Evolutionary conservation across 2,329 filamentous ascomycete genomes (phyloP), one percentile per base, ranked within the genome.

Genomic region (Hansfordia pulvinata): DNA sequence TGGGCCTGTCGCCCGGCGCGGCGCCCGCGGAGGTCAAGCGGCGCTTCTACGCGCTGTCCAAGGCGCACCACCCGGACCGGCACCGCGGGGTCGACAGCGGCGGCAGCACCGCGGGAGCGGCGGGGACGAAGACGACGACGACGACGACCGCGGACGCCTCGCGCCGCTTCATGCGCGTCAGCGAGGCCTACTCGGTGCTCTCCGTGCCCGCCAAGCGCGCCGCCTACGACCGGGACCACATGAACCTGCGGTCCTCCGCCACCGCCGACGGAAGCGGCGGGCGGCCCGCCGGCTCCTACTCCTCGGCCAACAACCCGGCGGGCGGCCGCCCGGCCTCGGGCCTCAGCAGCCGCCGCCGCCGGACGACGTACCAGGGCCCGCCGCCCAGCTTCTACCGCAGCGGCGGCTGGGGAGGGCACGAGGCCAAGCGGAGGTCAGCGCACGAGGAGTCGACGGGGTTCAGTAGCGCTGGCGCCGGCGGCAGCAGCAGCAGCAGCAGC

Each of bases 41-140:
- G 43, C 71, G 71, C 39, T 98, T 94, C 69, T 96, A 94, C 64
- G 56, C 67, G 34, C 80, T 96, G 49, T 93, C 85, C 46, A 93
- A 94, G 56, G 59, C 68, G 28, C 78, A 93, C 64, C 90, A 98
- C 54, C 90, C 90, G 1, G 90, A 98, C 63, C 74, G 76, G 48
- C 92, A 96, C 62, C 82, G n/a, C n/a, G n/a, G n/a, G n/a, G n/a
- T n/a, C n/a, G n/a, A n/a, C n/a, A n/a, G n/a, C n/a, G n/a, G n/a
- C n/a, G n/a, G n/a, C n/a, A n/a, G n/a, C n/a, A n/a, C n/a, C n/a
- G n/a, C n/a, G n/a, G n/a, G n/a, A n/a, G n/a, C n/a, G n/a, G n/a
- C n/a, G n/a, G n/a, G n/a, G n/a, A n/a, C n/a, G n/a, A n/a, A n/a
- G n/a, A n/a, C n/a, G n/a, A n/a, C n/a, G n/a, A n/a, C n/a, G n/a